Conservation (phyloP, 192 early-diverging fungal species). For the Oehlia diaphana region DNA sequence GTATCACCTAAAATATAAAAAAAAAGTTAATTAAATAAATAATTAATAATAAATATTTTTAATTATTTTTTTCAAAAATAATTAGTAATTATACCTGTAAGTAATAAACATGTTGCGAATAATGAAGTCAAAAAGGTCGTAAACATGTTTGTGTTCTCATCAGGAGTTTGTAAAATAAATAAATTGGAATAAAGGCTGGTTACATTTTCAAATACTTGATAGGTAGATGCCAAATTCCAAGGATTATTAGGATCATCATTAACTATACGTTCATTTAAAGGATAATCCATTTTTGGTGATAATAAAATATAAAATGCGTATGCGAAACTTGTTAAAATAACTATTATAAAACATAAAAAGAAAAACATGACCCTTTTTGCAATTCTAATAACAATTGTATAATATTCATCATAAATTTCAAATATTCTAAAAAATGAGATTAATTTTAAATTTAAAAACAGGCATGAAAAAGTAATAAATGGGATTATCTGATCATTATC, state of each 20-base stretch:
- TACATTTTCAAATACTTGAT: no score
- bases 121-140: neutral
- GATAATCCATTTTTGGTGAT: neutral
- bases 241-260: neutral
- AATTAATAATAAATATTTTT: no score
- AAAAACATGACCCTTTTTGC: neutral
- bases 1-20: neutral
- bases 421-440: neutral
- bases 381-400: neutral
- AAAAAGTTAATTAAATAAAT: neutral
- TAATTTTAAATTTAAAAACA: slow-evolving; percentile 11
- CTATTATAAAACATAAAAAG: neutral
- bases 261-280: neutral
- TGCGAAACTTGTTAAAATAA: slow-evolving; percentile 2
- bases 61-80: no score
- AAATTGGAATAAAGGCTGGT: no score
- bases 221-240: neutral
- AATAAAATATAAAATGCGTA: neutral
- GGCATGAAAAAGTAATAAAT: neutral
- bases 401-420: slow-evolving; percentile 1
- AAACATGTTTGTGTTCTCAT: slow-evolving; percentile 6
- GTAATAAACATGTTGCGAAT: neutral
- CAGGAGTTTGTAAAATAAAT: no score
- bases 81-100: neutral
- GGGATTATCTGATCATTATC: neutral